Evolutionary conservation across 2,329 filamentous ascomycete species (phyloP), one percentile per base, ranked within the genome.

Genomic region (Cladosporium sp.): DNA sequence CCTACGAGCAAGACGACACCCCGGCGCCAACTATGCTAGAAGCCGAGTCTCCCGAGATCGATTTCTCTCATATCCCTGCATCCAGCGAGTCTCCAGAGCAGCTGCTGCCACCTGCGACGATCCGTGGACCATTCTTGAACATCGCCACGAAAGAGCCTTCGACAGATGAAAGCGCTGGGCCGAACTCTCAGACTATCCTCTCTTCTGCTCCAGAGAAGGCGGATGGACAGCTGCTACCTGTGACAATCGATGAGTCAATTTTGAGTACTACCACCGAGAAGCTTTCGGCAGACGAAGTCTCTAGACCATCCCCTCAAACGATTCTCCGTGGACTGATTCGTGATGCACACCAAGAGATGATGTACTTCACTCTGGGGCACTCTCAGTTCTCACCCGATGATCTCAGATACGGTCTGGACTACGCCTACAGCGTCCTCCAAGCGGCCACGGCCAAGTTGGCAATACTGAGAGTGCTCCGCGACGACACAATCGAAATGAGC

Each of bases 341-440:
- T 14, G 54, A 56, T 14, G 42, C 42, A 8, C 54, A 40, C 17
- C 42, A 34, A 7, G 42, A 34, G n/a, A 49, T 40, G 34, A 56
- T 56, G 43, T 38, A 56, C 40, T 56, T 56, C 42, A 56, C 54
- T 1, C 9, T 56, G 8, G 34, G 40, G 2, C 54, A 56, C 19
- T 28, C 42, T n/a, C 20, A 14, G 8, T 56, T 56, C 54, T 39
- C 42, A 3, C 19, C 12, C 5, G 20, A 47, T 2, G 54, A 56
- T 9, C 19, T 56, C 11, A 30, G 34, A 36, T 1, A 56, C 14
- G 42, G 54, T 1, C 34, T 56, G 3, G 20, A 40, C 9, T 49
- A 39, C 30, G 54, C 54, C 12, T 56, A 39, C 42, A 37, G 8
- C 8, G 38, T 49, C 34, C 30, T 56, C 9, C 54, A 56, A 39